phyloP scores from a whole-genome alignment of 2,329 filamentous ascomycete genomes.

The Ascochyta clinopodiicola region DNA sequence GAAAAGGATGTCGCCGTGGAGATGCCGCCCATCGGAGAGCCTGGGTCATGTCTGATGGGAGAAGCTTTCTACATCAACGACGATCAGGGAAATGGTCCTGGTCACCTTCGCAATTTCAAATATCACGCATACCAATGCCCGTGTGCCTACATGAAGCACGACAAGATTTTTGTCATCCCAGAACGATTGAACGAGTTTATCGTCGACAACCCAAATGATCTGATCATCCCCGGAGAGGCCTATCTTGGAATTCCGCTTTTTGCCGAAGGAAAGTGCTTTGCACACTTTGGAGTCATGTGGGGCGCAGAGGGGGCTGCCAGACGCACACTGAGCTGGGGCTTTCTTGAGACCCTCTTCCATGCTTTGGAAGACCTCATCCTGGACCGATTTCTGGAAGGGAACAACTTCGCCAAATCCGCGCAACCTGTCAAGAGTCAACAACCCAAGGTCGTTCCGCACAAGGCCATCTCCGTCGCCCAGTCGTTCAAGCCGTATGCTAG shows the following conservation, averaged over 20 bases:
- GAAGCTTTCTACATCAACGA: slow-evolving; percentile 72
- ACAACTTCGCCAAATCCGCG: slow-evolving; percentile 49
- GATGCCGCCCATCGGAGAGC: slow-evolving; percentile 66
- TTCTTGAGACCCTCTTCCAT: slow-evolving; percentile 71
- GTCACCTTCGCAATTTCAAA: slow-evolving; percentile 65
- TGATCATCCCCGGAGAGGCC: slow-evolving; percentile 68
- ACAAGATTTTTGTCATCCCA: slow-evolving; percentile 73
- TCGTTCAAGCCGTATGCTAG: slow-evolving; percentile 75
- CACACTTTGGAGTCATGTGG: slow-evolving; percentile 77
- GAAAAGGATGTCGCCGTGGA: slow-evolving; percentile 65
- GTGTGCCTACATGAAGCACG: slow-evolving; percentile 73
- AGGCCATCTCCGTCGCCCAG: slow-evolving; percentile 65
- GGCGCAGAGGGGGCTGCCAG: slow-evolving; percentile 65
- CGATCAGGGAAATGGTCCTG: slow-evolving; percentile 56
- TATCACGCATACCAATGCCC: slow-evolving; percentile 71
- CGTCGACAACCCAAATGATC: slow-evolving; percentile 65
- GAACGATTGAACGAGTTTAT: slow-evolving; percentile 66
- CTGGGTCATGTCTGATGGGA: slow-evolving; percentile 68
- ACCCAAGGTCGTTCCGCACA: slow-evolving; percentile 60
- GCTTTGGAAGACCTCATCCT: slow-evolving; percentile 71
- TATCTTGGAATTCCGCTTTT: slow-evolving; percentile 73
- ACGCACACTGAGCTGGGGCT: slow-evolving; percentile 67
- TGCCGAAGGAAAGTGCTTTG: slow-evolving; percentile 69
- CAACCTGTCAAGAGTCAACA: slow-evolving; percentile 28
- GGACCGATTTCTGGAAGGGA: slow-evolving; percentile 62